phyloP scores from a whole-genome alignment of 805 yeast genomes.

The Clavispora vitiphila region DNA sequence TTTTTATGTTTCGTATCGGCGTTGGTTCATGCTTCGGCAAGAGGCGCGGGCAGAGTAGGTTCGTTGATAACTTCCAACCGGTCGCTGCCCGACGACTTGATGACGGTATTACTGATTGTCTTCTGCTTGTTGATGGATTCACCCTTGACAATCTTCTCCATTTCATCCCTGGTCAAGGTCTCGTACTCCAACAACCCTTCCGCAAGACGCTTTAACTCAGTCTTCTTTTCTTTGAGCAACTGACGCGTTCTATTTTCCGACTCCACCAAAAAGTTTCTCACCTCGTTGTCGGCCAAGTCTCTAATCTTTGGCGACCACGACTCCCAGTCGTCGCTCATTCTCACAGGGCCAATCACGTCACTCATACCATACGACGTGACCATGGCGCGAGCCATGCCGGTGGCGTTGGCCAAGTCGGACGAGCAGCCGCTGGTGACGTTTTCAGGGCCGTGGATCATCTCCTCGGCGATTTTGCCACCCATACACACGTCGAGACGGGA shows the following conservation, averaged over 20 bases:
- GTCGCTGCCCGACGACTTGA: slow-evolving; percentile 18
- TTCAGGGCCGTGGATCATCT: slow-evolving; percentile 81
- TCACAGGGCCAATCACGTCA: slow-evolving; percentile 87
- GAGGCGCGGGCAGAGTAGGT: slow-evolving; percentile 12
- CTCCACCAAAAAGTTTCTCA: slow-evolving; percentile 63
- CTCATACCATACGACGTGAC: slow-evolving; percentile 97
- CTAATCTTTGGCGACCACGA: slow-evolving; percentile 88
- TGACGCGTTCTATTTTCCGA: slow-evolving; percentile 78
- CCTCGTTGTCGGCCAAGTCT: slow-evolving; percentile 90
- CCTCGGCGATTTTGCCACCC: slow-evolving; percentile 99
- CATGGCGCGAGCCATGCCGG: slow-evolving; percentile 93
- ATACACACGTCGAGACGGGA: slow-evolving; percentile 94
- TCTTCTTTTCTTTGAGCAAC: slow-evolving; percentile 53
- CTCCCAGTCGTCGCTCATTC: slow-evolving; percentile 86
- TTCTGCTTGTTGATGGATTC: slow-evolving; percentile 66
- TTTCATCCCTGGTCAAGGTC: slow-evolving; percentile 86
- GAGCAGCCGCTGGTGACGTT: slow-evolving; percentile 96
- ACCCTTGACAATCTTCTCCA: slow-evolving; percentile 80
- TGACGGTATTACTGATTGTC: slow-evolving; percentile 67
- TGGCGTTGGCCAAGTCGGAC: slow-evolving; percentile 84
- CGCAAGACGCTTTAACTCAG: slow-evolving; percentile 82
- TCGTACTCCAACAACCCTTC: slow-evolving; percentile 93
- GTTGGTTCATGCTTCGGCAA: slow-evolving; percentile 8
- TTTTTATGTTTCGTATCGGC: neutral
- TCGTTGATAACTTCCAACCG: slow-evolving; percentile 16